Conservation (phyloP, 805 yeast genomes). For the Zygosaccharomyces gambellarensis region DNA sequence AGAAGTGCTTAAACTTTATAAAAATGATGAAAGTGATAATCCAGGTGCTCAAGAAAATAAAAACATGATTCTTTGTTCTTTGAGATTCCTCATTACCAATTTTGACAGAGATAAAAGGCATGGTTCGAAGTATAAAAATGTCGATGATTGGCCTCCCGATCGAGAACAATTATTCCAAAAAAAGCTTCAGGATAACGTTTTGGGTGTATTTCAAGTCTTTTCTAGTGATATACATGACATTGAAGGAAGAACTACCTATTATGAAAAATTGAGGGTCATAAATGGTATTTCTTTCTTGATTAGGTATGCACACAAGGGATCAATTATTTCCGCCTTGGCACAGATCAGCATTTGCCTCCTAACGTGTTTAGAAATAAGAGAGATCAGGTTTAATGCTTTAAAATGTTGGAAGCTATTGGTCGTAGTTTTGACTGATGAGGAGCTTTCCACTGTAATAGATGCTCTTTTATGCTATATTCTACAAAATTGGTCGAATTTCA, state of each 20-base stretch:
- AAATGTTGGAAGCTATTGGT: conserved; percentile 65
- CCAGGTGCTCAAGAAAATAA: conserved; percentile 18
- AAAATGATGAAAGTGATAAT: conserved; percentile 16
- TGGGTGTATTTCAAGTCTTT: conserved; percentile 73
- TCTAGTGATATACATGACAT: conserved; percentile 74
- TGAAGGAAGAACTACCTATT: conserved; percentile 64
- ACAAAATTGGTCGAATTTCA: conserved; percentile 58
- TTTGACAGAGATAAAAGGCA: conserved; percentile 28
- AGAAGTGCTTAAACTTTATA: conserved; percentile 30
- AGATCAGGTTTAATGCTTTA: conserved; percentile 57
- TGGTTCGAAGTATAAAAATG: conserved; percentile 26
- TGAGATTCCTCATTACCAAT: conserved; percentile 28
- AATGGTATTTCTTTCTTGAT: conserved; percentile 69
- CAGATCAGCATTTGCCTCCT: conserved; percentile 85
- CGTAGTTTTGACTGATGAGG: conserved; percentile 48
- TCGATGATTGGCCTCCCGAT: conserved; percentile 23
- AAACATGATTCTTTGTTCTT: conserved; percentile 24
- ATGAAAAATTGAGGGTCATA: conserved; percentile 66
- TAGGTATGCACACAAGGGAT: conserved; percentile 42
- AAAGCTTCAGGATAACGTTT: conserved; percentile 52
- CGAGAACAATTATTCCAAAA: conserved; percentile 35
- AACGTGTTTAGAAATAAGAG: conserved; percentile 61
- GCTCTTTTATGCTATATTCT: conserved; percentile 67
- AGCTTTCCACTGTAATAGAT: conserved; percentile 64
- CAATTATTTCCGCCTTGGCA: conserved; percentile 66